phyloP scores from a whole-genome alignment of 2,329 filamentous ascomycete genomes.

The Aspergillus luchuensis region DNA sequence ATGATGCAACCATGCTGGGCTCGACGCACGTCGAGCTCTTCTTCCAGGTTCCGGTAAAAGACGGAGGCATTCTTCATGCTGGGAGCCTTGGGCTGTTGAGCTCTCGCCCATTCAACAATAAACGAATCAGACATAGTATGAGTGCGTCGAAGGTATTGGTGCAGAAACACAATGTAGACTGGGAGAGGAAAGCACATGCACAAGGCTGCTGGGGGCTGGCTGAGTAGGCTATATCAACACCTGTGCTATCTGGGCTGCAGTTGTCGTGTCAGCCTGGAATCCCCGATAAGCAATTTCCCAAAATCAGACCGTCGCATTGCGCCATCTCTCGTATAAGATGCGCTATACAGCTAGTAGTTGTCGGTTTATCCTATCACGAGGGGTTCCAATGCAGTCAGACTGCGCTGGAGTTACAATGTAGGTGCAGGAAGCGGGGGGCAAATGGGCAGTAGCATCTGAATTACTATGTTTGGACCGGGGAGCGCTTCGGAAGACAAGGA shows the following conservation, averaged over 20 bases:
- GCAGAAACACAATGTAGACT: not conserved
- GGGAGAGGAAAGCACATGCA: not conserved
- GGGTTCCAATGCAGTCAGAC: not conserved
- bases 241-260: not conserved
- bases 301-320: not conserved
- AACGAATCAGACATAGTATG: not conserved
- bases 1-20: not conserved
- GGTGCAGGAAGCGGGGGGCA: not conserved
- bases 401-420: not conserved
- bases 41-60: slow-evolving; percentile 2
- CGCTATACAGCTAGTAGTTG: not conserved
- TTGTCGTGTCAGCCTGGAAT: not conserved
- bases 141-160: not conserved
- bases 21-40: not conserved
- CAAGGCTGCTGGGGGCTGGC: not conserved
- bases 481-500: not conserved
- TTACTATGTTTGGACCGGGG: not conserved
- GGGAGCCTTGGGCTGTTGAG: not conserved
- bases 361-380: not conserved
- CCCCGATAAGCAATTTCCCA: not conserved
- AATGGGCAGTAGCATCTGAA: not conserved
- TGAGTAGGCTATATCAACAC: not conserved
- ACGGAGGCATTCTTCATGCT: not conserved
- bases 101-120: not conserved
- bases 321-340: not conserved